These are phyloP conservation scores for Salix brachista DNA, from an alignment of 345 rosid genomes.

Conservation along the genomic window DNA sequence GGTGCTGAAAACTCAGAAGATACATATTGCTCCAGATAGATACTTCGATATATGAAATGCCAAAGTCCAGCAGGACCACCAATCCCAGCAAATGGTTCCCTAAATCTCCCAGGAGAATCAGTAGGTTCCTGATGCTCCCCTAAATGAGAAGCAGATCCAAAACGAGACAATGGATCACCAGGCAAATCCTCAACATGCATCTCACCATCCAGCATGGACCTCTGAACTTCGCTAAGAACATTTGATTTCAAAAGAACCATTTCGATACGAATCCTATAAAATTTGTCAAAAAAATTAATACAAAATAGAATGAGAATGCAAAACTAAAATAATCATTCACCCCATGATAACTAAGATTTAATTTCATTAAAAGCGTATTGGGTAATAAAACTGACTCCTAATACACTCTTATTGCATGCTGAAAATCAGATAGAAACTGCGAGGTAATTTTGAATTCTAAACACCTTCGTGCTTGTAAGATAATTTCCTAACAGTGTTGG, in stretches of 20 bases:
- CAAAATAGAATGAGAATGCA: not conserved
- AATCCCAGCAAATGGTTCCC: constrained; percentile 53
- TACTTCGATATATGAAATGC: constrained; percentile 97
- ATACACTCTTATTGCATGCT: not conserved
- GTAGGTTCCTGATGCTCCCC: constrained; percentile 41
- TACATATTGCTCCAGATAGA: constrained; percentile 87
- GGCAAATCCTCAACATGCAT: constrained; percentile 89
- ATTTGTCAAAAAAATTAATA: constrained; percentile 18
- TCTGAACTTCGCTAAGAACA: constrained; percentile 80
- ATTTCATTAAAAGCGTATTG: not conserved
- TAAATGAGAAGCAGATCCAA: constrained; percentile 41
- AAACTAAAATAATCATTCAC: not conserved
- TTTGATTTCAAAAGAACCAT: constrained; percentile 75
- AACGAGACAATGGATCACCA: constrained; percentile 49
- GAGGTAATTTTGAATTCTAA: not conserved
- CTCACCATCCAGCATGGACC: constrained; percentile 89
- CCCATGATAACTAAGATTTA: not conserved
- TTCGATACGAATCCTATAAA: constrained; percentile 71
- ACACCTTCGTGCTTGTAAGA: not conserved
- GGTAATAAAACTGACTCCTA: not conserved
- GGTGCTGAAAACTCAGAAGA: constrained; percentile 91
- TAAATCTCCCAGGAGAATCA: constrained; percentile 45
- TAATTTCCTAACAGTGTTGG: not conserved
- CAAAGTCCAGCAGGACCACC: constrained; percentile 97
- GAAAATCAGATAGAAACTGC: not conserved